Base-by-base conservation (phyloP, 495 filamentous ascomycete genomes). In the Hypoxylon rickii region DNA sequence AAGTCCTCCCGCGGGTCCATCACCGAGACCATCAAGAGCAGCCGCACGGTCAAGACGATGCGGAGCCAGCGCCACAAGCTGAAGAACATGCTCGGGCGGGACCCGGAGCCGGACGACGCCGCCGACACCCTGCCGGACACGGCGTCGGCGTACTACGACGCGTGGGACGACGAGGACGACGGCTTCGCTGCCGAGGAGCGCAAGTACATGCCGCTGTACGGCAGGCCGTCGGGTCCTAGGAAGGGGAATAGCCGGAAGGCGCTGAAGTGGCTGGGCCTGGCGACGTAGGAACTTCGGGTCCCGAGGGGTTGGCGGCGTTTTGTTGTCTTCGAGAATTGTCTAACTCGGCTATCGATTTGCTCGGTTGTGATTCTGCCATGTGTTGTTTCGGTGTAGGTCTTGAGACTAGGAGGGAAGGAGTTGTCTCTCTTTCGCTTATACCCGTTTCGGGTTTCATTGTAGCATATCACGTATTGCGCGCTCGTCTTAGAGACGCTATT, bases 251-350 rank as follows among this genome's bases (percentile, higher is more conserved):
- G 64, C 31, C 60, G 63, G 5, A 73, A 73, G 48, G 70, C 70
- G 24, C 56, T 73, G 17, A 70, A 69, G 51, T 73, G 67, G 61
- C 56, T 73, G 1, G 70, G 70, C n/a, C 61, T 73, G 8, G 49
- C 67, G 19, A 61, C 33, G 1, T 55, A 32, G 15, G 6, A 0
- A 1, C 11, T 17, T 26, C 7, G n/a, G 2, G 7, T 34, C n/a
- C n/a, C n/a, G n/a, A n/a, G n/a, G n/a, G n/a, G n/a, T 13, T 7
- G 32, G 32, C 32, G 6, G 12, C n/a, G 5, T 12, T 3, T 7
- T 34, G 3, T 34, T 34, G 10, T 29, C 22, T 16, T n/a, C n/a
- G n/a, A n/a, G n/a, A n/a, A n/a, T n/a, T n/a, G n/a, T n/a, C n/a
- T n/a, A n/a, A n/a, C n/a, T n/a, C n/a, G n/a, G n/a, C n/a, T n/a